These are phyloP conservation scores for Alternaria metachromatica DNA, from an alignment of 2,329 filamentous ascomycete species.

Conservation along the genomic window DNA sequence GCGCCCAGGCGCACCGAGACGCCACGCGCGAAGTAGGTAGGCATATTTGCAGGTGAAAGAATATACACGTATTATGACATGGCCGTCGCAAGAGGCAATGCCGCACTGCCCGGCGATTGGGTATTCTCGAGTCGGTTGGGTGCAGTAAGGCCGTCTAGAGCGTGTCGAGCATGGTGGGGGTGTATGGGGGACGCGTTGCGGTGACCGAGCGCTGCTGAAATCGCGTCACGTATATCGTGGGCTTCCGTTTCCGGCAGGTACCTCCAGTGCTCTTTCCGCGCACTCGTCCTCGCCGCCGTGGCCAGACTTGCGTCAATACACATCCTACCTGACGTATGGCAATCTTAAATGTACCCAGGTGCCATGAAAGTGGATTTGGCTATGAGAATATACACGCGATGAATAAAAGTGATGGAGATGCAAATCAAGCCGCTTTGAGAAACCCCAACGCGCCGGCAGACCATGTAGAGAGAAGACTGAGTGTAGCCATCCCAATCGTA, in stretches of 20 bases:
- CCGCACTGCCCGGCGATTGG: background rate
- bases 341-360: background rate
- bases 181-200: constrained; percentile 1
- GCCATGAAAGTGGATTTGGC: background rate
- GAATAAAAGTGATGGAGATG: background rate
- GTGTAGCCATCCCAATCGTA: background rate
- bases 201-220: constrained; percentile 7
- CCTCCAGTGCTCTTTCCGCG: constrained; percentile 11
- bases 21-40: constrained; percentile 38
- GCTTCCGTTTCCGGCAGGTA: constrained; percentile 16
- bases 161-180: constrained; percentile 1
- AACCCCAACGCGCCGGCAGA: background rate
- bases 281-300: background rate
- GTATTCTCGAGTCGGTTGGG: background rate
- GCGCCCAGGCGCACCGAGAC: constrained; percentile 33
- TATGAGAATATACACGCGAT: background rate
- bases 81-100: background rate
- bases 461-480: background rate
- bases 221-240: constrained; percentile 22
- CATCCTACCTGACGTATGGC: background rate
- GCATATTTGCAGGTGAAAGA: constrained; percentile 28
- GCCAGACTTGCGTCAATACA: background rate
- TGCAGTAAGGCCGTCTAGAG: background rate
- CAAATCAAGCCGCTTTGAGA: background rate
- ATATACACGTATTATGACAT: background rate